Evolutionary conservation across 768 basidiomycete genomes (phyloP).

Genomic region (Leucocoprinus birnbaumii): DNA sequence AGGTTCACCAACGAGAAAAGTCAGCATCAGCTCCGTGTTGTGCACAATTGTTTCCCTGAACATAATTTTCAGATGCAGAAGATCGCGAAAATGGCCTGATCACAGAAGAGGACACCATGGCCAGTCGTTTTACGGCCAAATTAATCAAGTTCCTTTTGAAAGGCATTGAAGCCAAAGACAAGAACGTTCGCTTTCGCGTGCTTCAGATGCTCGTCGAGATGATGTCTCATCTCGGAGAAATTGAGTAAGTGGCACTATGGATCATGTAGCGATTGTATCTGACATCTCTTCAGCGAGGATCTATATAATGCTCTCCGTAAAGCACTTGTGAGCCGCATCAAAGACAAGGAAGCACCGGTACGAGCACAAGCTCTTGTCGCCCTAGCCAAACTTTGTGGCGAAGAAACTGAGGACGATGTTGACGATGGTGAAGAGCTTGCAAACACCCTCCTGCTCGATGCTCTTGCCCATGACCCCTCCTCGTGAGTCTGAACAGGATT

Average conservation of each 20-base stretch:
- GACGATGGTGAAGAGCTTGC: slow-evolving; percentile 48
- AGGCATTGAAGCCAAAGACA: slow-evolving; percentile 86
- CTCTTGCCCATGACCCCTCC: slow-evolving; percentile 69
- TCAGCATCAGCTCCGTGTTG: slow-evolving; percentile 25
- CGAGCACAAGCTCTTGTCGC: slow-evolving; percentile 80
- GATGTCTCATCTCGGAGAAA: slow-evolving; percentile 75
- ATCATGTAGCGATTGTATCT: neutral
- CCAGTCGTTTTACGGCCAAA: slow-evolving; percentile 63
- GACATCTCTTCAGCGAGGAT: slow-evolving; percentile 56
- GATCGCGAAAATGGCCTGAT: slow-evolving; percentile 28
- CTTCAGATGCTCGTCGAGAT: slow-evolving; percentile 77
- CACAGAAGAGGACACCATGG: slow-evolving; percentile 38
- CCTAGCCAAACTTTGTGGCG: slow-evolving; percentile 70
- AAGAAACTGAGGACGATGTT: slow-evolving; percentile 61
- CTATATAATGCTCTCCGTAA: slow-evolving; percentile 61
- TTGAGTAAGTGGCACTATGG: slow-evolving; percentile 61
- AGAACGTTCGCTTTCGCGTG: slow-evolving; percentile 78
- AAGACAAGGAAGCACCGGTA: slow-evolving; percentile 77
- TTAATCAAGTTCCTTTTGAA: slow-evolving; percentile 67
- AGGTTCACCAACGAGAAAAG: slow-evolving; percentile 77
- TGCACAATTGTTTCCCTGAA: neutral
- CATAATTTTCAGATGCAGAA: slow-evolving; percentile 31
- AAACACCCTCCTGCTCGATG: slow-evolving; percentile 61
- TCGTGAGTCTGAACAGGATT: slow-evolving; percentile 46
- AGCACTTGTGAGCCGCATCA: slow-evolving; percentile 65